A percentile compares a stretch with the other conserved stretches of the same genome.
phyloP scores from a whole-genome alignment of 345 rosid species.

The Acer saccharum region DNA sequence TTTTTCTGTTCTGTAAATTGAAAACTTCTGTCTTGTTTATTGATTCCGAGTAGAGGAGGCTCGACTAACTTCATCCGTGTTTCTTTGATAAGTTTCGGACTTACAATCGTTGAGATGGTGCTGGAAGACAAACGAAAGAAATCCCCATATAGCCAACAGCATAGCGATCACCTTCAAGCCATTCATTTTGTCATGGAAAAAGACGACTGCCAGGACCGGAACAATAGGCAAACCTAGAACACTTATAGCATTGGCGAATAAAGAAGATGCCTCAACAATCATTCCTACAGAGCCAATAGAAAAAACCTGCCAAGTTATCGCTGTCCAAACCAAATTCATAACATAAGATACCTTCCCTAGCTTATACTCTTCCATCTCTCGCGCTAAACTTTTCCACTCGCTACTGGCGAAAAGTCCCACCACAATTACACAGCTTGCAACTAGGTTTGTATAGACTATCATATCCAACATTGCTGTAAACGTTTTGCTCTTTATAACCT shows the following conservation, averaged over 20 bases:
- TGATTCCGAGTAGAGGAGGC: background rate
- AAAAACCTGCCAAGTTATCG: slow-evolving; percentile 44
- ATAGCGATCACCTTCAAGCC: slow-evolving; percentile 64
- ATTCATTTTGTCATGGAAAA: slow-evolving; percentile 64
- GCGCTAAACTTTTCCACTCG: slow-evolving; percentile 44
- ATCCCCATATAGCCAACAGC: slow-evolving; percentile 71
- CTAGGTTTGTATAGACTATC: slow-evolving; percentile 20
- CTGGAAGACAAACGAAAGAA: slow-evolving; percentile 47
- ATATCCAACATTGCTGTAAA: slow-evolving; percentile 33
- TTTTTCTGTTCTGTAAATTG: too few species aligned
- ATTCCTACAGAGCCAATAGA: slow-evolving; percentile 50
- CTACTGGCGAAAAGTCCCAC: slow-evolving; percentile 58
- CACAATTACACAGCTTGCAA: slow-evolving; percentile 33
- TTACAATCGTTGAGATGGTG: slow-evolving; percentile 33
- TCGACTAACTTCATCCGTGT: background rate
- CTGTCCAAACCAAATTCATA: slow-evolving; percentile 42
- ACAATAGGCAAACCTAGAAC: slow-evolving; percentile 60
- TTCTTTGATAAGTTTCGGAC: background rate
- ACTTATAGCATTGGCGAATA: slow-evolving; percentile 61
- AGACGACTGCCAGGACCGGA: slow-evolving; percentile 61
- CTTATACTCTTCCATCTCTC: slow-evolving; percentile 50
- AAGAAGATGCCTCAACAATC: slow-evolving; percentile 58
- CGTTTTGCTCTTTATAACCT: slow-evolving; percentile 32
- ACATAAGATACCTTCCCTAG: slow-evolving; percentile 46
- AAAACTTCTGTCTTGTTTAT: background rate